Conservation (phyloP, 2,329 filamentous ascomycete species). For the Hypoxylon sp. region DNA sequence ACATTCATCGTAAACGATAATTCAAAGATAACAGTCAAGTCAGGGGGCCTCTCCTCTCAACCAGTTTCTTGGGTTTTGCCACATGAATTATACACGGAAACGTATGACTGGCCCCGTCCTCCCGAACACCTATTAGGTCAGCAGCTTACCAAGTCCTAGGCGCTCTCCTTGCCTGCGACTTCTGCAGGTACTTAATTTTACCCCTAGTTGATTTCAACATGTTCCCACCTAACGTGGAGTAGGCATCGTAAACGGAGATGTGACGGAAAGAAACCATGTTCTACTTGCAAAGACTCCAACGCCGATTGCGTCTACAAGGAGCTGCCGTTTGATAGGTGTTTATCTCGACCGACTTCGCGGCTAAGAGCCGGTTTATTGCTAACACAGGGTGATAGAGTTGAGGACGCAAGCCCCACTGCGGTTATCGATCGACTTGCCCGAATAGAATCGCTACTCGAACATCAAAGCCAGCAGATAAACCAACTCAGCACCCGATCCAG, state of each 20-base stretch:
- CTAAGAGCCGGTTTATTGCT: slow-evolving; percentile 21
- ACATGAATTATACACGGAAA: slow-evolving; percentile 55
- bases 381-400: slow-evolving; percentile 45
- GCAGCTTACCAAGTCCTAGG: slow-evolving; percentile 47
- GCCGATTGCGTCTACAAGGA: slow-evolving; percentile 57
- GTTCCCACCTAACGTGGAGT: slow-evolving; percentile 31
- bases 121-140: slow-evolving; percentile 17
- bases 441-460: slow-evolving; percentile 53
- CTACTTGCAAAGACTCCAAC: slow-evolving; percentile 54
- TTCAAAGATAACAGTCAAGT: slow-evolving; percentile 31
- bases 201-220: slow-evolving; percentile 11
- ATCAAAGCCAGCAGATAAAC: slow-evolving; percentile 49
- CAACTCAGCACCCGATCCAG: slow-evolving; percentile 45
- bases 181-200: slow-evolving; percentile 48
- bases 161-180: slow-evolving; percentile 56
- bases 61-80: slow-evolving; percentile 31
- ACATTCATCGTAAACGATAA: slow-evolving; percentile 29
- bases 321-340: slow-evolving; percentile 51
- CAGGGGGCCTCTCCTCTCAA: slow-evolving; percentile 29
- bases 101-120: slow-evolving; percentile 43
- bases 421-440: slow-evolving; percentile 54
- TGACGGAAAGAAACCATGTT: slow-evolving; percentile 55
- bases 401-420: slow-evolving; percentile 51
- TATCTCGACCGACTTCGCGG: background rate
- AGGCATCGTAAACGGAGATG: slow-evolving; percentile 55